Percentiles rank a stretch among this genome's conserved stretches.
Conservation (phyloP, 352 stramenopile species). For the Globisporangium canariense region DNA sequence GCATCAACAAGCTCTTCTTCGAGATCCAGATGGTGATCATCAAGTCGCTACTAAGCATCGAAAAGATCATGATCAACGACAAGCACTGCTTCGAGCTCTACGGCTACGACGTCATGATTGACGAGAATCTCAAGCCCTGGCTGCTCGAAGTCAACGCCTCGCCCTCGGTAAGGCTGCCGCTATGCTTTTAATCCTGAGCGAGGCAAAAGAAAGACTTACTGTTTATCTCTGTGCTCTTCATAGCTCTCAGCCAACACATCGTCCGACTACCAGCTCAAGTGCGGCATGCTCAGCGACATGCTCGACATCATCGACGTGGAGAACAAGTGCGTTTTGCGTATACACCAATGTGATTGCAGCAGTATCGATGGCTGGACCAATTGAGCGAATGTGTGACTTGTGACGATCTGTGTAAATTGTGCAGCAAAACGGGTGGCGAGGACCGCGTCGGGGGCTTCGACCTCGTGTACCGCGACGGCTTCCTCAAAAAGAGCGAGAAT, state of each 20-base stretch:
- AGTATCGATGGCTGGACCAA: not conserved
- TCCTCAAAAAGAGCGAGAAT: constrained; percentile 58
- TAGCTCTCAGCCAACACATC: constrained; percentile 90
- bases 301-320: constrained; percentile 94
- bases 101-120: constrained; percentile 92
- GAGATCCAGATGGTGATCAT: constrained; percentile 91
- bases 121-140: constrained; percentile 90
- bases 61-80: constrained; percentile 95
- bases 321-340: constrained; percentile 42
- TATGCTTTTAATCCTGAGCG: not conserved
- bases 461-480: constrained; percentile 72
- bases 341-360: not conserved
- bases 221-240: not conserved
- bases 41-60: constrained; percentile 82
- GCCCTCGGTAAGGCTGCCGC: constrained; percentile 58
- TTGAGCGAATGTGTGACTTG: not conserved
- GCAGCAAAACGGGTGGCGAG: constrained; percentile 30
- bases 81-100: constrained; percentile 96
- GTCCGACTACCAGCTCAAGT: constrained; percentile 93
- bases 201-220: not conserved
- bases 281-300: constrained; percentile 92
- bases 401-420: not conserved
- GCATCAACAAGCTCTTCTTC: constrained; percentile 85
- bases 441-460: constrained; percentile 75
- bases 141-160: constrained; percentile 93